Conservation (phyloP, 1,139 yeast genomes). For the Pichia cactophila region DNA sequence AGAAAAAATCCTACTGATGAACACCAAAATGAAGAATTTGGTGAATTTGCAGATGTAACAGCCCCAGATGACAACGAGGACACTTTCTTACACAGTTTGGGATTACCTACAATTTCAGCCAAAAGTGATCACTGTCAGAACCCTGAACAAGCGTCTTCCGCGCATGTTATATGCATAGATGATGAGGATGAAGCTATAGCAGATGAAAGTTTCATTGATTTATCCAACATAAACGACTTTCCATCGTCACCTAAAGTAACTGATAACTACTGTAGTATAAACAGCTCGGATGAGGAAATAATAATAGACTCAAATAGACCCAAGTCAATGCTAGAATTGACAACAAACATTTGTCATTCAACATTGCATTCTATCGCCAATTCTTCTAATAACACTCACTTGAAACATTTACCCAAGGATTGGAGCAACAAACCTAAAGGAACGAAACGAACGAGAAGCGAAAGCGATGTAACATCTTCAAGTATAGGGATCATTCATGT, state of each 20-base stretch:
- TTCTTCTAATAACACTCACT: not conserved
- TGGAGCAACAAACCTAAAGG: not conserved
- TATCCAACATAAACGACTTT: not conserved
- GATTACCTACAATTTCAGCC: not conserved
- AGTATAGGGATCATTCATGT: not conserved
- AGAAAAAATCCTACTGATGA: not conserved
- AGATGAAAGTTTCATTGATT: not conserved
- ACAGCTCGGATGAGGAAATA: not conserved
- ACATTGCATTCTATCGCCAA: no score
- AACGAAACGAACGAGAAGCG: not conserved
- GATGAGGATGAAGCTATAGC: not conserved
- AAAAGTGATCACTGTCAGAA: not conserved
- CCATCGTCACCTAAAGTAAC: not conserved
- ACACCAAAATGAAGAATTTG: not conserved
- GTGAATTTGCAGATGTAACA: not conserved
- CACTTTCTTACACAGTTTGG: not conserved
- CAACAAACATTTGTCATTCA: not conserved
- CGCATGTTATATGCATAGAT: not conserved
- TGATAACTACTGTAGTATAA: no score
- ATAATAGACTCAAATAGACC: not conserved
- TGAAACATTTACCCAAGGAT: not conserved
- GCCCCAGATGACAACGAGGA: not conserved
- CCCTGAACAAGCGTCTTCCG: not conserved
- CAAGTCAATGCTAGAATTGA: not conserved
- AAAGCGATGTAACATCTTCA: not conserved